Conservation (phyloP, 83 land plant species). For the Isoetes engelmannii region DNA sequence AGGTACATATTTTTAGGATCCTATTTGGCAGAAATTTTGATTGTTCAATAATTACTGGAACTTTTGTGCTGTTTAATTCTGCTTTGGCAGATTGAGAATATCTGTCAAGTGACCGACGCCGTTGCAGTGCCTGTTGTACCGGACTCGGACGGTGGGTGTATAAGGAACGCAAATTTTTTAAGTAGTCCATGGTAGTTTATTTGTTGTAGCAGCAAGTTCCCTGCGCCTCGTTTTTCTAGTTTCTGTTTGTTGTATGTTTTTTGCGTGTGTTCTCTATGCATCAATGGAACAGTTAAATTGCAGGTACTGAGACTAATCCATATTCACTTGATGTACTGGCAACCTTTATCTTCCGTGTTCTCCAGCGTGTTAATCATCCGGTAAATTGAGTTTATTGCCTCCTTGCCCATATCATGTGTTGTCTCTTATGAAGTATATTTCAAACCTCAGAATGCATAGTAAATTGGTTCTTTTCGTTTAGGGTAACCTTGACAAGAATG, state of each 20-base stretch:
- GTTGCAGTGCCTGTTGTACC: conserved; percentile 88
- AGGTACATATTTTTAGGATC: neutral
- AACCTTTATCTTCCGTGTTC: conserved; percentile 23
- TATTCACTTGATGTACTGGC: conserved; percentile 15
- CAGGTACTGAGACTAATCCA: conserved; percentile 24
- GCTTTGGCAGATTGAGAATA: conserved; percentile 58
- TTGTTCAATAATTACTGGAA: neutral
- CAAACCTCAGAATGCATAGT: neutral
- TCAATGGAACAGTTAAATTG: neutral
- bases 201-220: no score
- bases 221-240: no score
- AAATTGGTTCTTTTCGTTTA: conserved; percentile 10
- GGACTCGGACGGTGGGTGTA: conserved; percentile 71
- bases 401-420: neutral
- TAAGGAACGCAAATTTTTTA: no score
- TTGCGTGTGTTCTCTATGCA: no score
- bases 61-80: neutral
- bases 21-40: neutral
- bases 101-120: conserved; percentile 60
- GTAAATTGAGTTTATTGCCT: neutral
- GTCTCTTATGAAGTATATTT: no score
- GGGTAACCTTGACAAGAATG: conserved; percentile 77
- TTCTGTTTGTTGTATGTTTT: no score
- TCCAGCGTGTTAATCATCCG: conserved; percentile 22
- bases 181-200: no score